Evolutionary conservation across 2,329 filamentous ascomycete genomes (phyloP).

Genomic region (Pestalotiopsis sp.): DNA sequence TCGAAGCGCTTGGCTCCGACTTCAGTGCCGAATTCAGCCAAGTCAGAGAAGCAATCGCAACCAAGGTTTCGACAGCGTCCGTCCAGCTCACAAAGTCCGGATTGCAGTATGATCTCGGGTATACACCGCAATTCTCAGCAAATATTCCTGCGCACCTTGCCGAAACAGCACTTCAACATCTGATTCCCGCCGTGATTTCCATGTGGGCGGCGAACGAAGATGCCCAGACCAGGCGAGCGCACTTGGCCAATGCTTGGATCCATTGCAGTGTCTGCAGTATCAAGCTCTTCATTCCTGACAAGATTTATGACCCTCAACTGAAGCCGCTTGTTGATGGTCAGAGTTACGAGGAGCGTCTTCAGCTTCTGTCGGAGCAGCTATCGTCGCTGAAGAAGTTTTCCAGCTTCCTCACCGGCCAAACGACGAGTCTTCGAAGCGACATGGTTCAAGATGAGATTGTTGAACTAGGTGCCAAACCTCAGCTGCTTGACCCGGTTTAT

Average conservation of each 20-base stretch:
- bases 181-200: slow-evolving; percentile 49
- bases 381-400: slow-evolving; percentile 68
- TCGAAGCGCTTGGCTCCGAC: slow-evolving; percentile 39
- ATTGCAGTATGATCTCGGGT: slow-evolving; percentile 20
- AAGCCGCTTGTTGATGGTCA: slow-evolving; percentile 67
- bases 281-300: slow-evolving; percentile 82
- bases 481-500: slow-evolving; percentile 67
- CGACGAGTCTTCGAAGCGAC: slow-evolving; percentile 67
- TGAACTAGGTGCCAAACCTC: slow-evolving; percentile 67
- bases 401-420: slow-evolving; percentile 65
- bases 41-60: slow-evolving; percentile 24
- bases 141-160: slow-evolving; percentile 36
- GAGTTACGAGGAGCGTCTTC: slow-evolving; percentile 57
- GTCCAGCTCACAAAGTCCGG: slow-evolving; percentile 26
- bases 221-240: slow-evolving; percentile 24
- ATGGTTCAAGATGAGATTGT: slow-evolving; percentile 64
- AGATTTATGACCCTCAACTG: slow-evolving; percentile 79
- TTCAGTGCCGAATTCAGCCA: slow-evolving; percentile 29
- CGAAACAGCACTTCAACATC: slow-evolving; percentile 36
- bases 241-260: slow-evolving; percentile 69
- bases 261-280: slow-evolving; percentile 75
- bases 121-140: not conserved
- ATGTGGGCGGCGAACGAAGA: slow-evolving; percentile 39
- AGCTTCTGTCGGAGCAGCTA: slow-evolving; percentile 58
- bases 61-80: slow-evolving; percentile 15